A percentile compares a stretch with the other conserved stretches of the same genome.
These are phyloP conservation scores for Didymellaceae sp. DNA, from an alignment of 2,329 filamentous ascomycete genomes.

Conservation along the genomic window DNA sequence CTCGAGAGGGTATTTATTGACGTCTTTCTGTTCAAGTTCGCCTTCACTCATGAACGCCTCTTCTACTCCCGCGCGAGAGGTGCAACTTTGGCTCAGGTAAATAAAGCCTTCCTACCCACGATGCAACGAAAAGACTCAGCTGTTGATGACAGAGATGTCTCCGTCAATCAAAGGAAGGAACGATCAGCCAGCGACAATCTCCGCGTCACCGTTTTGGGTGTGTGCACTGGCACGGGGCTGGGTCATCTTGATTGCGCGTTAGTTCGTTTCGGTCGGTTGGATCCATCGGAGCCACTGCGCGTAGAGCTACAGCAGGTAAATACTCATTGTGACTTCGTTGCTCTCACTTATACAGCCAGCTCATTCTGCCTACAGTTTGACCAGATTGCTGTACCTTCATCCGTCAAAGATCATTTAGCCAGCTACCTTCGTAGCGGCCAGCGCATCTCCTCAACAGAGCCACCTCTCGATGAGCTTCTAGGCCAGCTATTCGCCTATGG, in stretches of 20 bases:
- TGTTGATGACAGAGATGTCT: conserved; percentile 11
- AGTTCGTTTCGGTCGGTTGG: conserved; percentile 62
- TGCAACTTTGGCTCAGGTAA: conserved; percentile 16
- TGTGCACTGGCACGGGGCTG: conserved; percentile 62
- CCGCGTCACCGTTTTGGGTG: conserved; percentile 61
- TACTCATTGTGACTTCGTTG: neutral
- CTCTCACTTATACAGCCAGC: neutral
- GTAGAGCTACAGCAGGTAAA: conserved; percentile 57
- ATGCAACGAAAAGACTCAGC: conserved; percentile 26
- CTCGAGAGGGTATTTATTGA: neutral
- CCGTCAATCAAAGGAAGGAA: neutral
- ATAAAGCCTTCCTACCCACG: neutral
- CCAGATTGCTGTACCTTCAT: conserved; percentile 61
- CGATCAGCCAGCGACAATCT: conserved; percentile 33
- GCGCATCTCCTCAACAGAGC: conserved; percentile 60
- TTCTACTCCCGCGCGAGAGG: neutral
- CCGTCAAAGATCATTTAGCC: conserved; percentile 64
- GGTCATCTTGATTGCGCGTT: conserved; percentile 66
- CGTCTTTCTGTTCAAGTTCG: neutral
- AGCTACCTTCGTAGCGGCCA: conserved; percentile 62
- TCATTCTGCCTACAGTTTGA: conserved; percentile 53
- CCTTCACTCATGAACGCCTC: neutral
- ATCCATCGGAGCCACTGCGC: conserved; percentile 60
- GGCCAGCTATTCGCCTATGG: conserved; percentile 64
- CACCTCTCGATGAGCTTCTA: conserved; percentile 64